phyloP scores from a whole-genome alignment of 2,329 filamentous ascomycete genomes.

The Phialemonium atrogriseum region DNA sequence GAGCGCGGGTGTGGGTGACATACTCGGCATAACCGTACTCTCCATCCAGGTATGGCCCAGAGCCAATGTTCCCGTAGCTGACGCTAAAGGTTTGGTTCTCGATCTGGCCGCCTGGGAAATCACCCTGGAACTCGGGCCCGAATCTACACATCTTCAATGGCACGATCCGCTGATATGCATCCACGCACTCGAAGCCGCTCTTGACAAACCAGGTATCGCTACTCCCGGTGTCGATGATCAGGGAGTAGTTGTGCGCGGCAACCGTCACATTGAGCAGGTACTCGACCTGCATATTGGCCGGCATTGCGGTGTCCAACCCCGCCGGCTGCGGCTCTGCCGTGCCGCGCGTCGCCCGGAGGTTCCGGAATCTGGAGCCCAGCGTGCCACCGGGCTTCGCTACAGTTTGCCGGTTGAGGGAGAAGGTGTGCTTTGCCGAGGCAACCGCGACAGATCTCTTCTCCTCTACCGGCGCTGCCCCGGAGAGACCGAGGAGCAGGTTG shows the following conservation, averaged over 20 bases:
- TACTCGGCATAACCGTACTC: conserved; percentile 22
- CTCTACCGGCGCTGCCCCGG: conserved; percentile 2
- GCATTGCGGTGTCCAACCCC: conserved; percentile 1
- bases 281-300: conserved; percentile 15
- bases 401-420: conserved; percentile 4
- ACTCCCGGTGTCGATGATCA: conserved; percentile 22
- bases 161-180: conserved; percentile 11
- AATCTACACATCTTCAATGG: conserved; percentile 16
- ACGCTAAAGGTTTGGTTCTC: conserved; percentile 20
- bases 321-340: conserved; percentile 2
- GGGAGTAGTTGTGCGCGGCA: conserved; percentile 14
- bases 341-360: conserved; percentile 1
- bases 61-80: conserved; percentile 16
- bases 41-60: conserved; percentile 19
- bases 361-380: conserved; percentile 2
- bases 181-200: conserved; percentile 18
- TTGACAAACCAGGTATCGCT: conserved; percentile 22
- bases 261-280: conserved; percentile 20
- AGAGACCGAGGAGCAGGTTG: conserved; percentile 4
- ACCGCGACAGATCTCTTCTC: conserved; percentile 7
- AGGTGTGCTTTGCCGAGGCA: conserved; percentile 6
- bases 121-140: conserved; percentile 18
- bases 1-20: conserved; percentile 1
- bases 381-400: background rate
- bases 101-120: conserved; percentile 20